phyloP scores from a whole-genome alignment of 1,139 yeast genomes.

The Pichia sp. region DNA sequence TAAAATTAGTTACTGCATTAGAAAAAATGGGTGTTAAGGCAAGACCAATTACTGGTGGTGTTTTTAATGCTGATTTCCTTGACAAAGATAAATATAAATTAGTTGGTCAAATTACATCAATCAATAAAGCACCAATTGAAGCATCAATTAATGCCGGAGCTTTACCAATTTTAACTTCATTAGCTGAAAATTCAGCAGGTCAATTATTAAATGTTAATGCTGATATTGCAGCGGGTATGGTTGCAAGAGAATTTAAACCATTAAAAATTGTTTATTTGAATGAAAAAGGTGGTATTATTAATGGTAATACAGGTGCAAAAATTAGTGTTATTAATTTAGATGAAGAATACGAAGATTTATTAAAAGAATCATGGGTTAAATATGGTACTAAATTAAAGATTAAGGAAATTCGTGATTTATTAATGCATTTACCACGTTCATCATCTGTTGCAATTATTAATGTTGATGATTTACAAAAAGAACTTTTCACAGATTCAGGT shows the following conservation, averaged over 20 bases:
- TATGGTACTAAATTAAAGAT: constrained; percentile 96
- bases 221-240: constrained; percentile 97
- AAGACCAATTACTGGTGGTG: constrained; percentile 97
- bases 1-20: constrained; percentile 88
- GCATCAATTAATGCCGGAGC: constrained; percentile 96
- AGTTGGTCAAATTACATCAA: constrained; percentile 84
- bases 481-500: constrained; percentile 95
- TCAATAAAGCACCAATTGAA: constrained; percentile 86
- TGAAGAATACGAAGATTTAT: constrained; percentile 85
- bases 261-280: constrained; percentile 91
- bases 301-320: constrained; percentile 87
- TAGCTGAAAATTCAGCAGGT: constrained; percentile 95
- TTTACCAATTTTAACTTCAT: constrained; percentile 87
- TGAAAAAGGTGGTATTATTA: constrained; percentile 95
- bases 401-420: constrained; percentile 88
- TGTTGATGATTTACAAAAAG: constrained; percentile 92
- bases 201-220: constrained; percentile 96
- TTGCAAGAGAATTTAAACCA: constrained; percentile 95
- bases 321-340: constrained; percentile 86
- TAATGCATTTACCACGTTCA: constrained; percentile 91
- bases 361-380: constrained; percentile 96
- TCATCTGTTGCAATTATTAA: constrained; percentile 96
- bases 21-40: constrained; percentile 97
- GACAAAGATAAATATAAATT: constrained; percentile 86
- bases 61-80: constrained; percentile 86